Evolutionary conservation across 495 filamentous ascomycete species (phyloP).

Genomic region (Aspergillus olivimuriae): DNA sequence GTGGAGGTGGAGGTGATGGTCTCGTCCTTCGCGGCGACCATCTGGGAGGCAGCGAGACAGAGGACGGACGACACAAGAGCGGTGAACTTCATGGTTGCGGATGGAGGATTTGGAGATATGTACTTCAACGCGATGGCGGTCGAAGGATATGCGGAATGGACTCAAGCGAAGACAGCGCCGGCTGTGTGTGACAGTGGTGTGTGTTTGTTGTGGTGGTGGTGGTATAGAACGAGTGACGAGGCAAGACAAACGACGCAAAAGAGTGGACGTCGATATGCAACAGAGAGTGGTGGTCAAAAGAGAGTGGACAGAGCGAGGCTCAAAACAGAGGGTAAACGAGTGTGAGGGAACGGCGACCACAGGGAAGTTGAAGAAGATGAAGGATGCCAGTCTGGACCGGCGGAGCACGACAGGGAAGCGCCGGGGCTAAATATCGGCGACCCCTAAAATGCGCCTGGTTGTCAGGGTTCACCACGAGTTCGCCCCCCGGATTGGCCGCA

Average conservation of each 20-base stretch:
- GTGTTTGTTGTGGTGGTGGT: background rate
- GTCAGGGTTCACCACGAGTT: too few species aligned
- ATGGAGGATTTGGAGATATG: slow-evolving; percentile 6
- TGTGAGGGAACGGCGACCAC: slow-evolving; percentile 20
- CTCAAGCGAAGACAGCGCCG: slow-evolving; percentile 1
- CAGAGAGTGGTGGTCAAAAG: slow-evolving; percentile 6
- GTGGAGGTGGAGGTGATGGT: slow-evolving; percentile 25
- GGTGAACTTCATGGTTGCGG: slow-evolving; percentile 30
- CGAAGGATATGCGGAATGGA: background rate
- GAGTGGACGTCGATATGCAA: slow-evolving; percentile 27
- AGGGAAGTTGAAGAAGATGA: background rate
- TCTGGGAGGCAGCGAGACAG: slow-evolving; percentile 28
- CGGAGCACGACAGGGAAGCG: background rate
- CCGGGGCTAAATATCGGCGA: slow-evolving; percentile 1
- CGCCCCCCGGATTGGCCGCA: too few species aligned
- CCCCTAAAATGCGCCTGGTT: too few species aligned
- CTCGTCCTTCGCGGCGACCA: slow-evolving; percentile 19
- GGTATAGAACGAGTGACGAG: slow-evolving; percentile 14
- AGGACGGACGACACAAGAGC: slow-evolving; percentile 28
- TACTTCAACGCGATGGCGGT: background rate
- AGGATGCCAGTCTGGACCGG: background rate
- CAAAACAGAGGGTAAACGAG: too few species aligned
- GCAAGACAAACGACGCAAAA: slow-evolving; percentile 14
- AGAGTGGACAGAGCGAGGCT: slow-evolving; percentile 18
- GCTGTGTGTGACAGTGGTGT: too few species aligned